Evolutionary conservation across 2,329 filamentous ascomycete species (phyloP), one percentile per base, ranked within the genome.

Genomic region (Sporothrix humicola): DNA sequence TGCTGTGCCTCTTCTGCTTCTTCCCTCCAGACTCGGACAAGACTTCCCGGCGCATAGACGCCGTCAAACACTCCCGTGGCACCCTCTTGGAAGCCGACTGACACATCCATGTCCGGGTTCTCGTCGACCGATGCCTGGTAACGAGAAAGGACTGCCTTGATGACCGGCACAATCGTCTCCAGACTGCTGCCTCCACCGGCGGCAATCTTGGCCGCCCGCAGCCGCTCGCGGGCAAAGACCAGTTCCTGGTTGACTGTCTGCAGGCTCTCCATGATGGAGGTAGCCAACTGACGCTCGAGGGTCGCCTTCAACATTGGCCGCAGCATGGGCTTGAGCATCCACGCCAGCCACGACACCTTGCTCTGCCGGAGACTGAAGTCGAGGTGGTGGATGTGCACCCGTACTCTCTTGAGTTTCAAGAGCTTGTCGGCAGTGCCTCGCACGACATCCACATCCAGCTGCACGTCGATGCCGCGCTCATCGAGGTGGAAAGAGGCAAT

Each of bases 1-100:
- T 97, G 92, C 23, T 86, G 86, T 0, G 93, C 94, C 75, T 86
- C 85, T 26, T 85, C 82, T 0, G 89, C 94, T 82, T 97, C 92
- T 76, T 94, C 91, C 77, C 95, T 89, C 93, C 94, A 97, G n/a
- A 97, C 82, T 82, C 93, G 94, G 70, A 96, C 92, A 37, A 98
- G 84, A 81, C 94, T 97, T 0, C 94, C 95, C 0, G 95, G 95
- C 0, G 95, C 91, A 82, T 97, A 98, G 1, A 94, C 88, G 3
- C 92, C 93, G 77, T 90, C 90, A 84, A 98, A 98, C 0, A 95
- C 84, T 12, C 87, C 87, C 3, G 77, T 73, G 2, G 85, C 85
- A 7, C 85, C 85, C 76, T 84, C 79, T 31, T 88, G 87, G 10
- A 70, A 44, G 1, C 94, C 94, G 17, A 97, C 84, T 2, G 92